These are phyloP conservation scores for Saccharomycopsis babjevae DNA, from an alignment of 805 yeast genomes.

Conservation along the genomic window DNA sequence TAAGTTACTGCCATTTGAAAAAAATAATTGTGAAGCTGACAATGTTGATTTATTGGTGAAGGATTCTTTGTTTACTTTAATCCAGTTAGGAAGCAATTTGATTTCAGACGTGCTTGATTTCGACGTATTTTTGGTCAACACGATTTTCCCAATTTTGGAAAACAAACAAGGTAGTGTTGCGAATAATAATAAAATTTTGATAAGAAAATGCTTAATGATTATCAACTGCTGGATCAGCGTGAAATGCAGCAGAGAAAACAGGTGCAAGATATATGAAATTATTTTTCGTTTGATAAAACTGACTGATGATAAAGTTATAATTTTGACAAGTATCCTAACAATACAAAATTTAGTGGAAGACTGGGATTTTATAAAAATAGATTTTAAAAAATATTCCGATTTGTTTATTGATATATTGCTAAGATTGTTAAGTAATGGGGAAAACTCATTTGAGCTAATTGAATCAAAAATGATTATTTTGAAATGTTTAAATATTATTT, in stretches of 20 bases:
- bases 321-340: slow-evolving; percentile 62
- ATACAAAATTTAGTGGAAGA: slow-evolving; percentile 65
- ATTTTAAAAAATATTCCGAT: slow-evolving; percentile 56
- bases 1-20: slow-evolving; percentile 35
- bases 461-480: slow-evolving; percentile 73
- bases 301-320: slow-evolving; percentile 70
- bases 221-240: slow-evolving; percentile 74
- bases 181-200: slow-evolving; percentile 44
- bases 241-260: slow-evolving; percentile 48
- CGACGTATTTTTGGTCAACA: slow-evolving; percentile 46
- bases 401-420: slow-evolving; percentile 41
- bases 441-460: slow-evolving; percentile 39
- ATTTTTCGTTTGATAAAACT: slow-evolving; percentile 39
- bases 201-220: slow-evolving; percentile 67
- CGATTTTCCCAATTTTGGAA: slow-evolving; percentile 51
- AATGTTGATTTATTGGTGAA: slow-evolving; percentile 39
- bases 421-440: slow-evolving; percentile 28
- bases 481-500: slow-evolving; percentile 24
- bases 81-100: slow-evolving; percentile 64
- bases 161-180: slow-evolving; percentile 20
- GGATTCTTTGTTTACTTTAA: slow-evolving; percentile 75
- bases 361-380: slow-evolving; percentile 69
- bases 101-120: slow-evolving; percentile 60
- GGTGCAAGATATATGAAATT: slow-evolving; percentile 49
- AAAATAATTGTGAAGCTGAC: not conserved